A percentile compares a stretch with the other conserved stretches of the same genome.
phyloP scores from a whole-genome alignment of 2,329 filamentous ascomycete species.

The Trichophaea hybrida region DNA sequence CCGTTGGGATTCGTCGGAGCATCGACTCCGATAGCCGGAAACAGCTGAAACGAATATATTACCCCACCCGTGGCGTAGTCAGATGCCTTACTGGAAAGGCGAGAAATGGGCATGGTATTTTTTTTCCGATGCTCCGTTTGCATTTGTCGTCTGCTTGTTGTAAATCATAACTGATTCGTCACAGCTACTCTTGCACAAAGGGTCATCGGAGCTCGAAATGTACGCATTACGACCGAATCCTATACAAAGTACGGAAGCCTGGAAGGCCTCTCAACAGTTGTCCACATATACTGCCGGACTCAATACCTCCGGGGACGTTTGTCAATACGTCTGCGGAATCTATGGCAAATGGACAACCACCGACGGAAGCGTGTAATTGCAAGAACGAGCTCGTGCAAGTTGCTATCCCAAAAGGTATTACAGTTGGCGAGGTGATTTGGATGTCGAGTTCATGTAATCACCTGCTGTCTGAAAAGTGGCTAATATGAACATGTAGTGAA shows the following conservation, averaged over 20 bases:
- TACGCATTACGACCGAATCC: constrained; percentile 3
- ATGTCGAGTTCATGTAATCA: background rate
- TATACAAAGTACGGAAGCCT: constrained; percentile 6
- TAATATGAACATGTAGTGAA: background rate
- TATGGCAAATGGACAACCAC: constrained; percentile 1
- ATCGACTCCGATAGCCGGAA: background rate
- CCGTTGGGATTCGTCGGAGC: background rate
- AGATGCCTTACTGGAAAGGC: constrained; percentile 4
- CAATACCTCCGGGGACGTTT: constrained; percentile 1
- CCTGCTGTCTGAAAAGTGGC: background rate
- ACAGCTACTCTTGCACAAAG: constrained; percentile 5
- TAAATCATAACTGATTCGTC: background rate
- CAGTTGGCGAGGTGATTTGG: background rate
- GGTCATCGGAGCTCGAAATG: constrained; percentile 8
- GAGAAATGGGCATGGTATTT: constrained; percentile 7
- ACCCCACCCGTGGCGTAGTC: background rate
- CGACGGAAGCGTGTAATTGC: constrained; percentile 1
- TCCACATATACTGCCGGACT: constrained; percentile 1
- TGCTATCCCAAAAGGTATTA: constrained; percentile 6
- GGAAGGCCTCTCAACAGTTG: constrained; percentile 5
- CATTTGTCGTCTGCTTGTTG: background rate
- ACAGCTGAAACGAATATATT: background rate
- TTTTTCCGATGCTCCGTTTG: background rate
- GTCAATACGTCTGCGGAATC: constrained; percentile 4
- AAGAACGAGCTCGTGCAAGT: constrained; percentile 1